Percentiles rank a stretch among this genome's conserved stretches.
Conservation (phyloP, 805 yeast genomes). For the Groenewaldozyma salmanticensis region DNA sequence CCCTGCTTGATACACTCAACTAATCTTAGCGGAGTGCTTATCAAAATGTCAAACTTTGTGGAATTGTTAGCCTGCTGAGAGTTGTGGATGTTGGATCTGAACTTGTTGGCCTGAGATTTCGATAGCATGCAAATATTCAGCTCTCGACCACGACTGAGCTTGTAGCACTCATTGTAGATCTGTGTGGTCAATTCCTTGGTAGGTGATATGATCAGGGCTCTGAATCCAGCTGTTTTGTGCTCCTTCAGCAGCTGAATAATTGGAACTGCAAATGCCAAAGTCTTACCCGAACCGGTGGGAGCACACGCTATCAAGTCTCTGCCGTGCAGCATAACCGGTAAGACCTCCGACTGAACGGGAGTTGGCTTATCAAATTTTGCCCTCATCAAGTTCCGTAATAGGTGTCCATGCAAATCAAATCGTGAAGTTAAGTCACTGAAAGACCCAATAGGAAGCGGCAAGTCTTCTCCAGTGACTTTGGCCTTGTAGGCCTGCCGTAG, state of each 20-base stretch:
- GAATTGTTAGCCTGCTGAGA: constrained; percentile 36
- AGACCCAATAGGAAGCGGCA: constrained; percentile 86
- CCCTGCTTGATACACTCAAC: constrained; percentile 65
- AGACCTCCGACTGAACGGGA: constrained; percentile 83
- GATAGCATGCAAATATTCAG: constrained; percentile 57
- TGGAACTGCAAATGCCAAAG: constrained; percentile 83
- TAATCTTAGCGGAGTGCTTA: constrained; percentile 82
- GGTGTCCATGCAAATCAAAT: constrained; percentile 49
- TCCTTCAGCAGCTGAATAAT: constrained; percentile 47
- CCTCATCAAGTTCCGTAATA: constrained; percentile 54
- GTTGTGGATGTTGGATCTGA: constrained; percentile 27
- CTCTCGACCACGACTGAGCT: constrained; percentile 44
- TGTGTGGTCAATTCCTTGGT: constrained; percentile 91
- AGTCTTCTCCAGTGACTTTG: constrained; percentile 73
- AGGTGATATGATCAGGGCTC: constrained; percentile 81
- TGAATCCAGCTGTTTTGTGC: constrained; percentile 36
- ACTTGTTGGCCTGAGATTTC: constrained; percentile 56
- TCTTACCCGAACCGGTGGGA: constrained; percentile 98
- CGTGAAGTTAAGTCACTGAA: constrained; percentile 71
- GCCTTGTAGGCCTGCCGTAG: constrained; percentile 53
- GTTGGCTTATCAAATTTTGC: constrained; percentile 80
- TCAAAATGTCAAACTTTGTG: constrained; percentile 65
- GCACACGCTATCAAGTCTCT: constrained; percentile 90
- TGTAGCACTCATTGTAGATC: constrained; percentile 58
- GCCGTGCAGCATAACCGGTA: constrained; percentile 59